These are phyloP conservation scores for Leucocoprinus sp. DNA, from an alignment of 768 basidiomycete genomes.

Conservation along the genomic window DNA sequence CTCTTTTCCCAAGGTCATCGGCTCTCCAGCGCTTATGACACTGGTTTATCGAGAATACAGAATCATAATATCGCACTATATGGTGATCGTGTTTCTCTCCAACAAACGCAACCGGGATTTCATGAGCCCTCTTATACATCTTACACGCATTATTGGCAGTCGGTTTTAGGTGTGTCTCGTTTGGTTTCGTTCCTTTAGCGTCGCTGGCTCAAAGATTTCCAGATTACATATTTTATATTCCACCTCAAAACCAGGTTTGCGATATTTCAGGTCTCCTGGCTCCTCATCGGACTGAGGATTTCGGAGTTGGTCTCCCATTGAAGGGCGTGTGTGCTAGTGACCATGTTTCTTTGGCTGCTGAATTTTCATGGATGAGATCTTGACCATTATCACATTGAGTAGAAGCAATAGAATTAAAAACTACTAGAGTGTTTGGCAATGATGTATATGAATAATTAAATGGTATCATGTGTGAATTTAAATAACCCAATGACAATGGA, in stretches of 20 bases:
- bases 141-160: slow-evolving; percentile 82
- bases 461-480: not conserved
- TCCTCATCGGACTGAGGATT: slow-evolving; percentile 48
- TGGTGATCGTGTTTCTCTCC: slow-evolving; percentile 37
- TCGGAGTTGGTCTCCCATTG: slow-evolving; percentile 73
- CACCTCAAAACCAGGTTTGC: slow-evolving; percentile 28
- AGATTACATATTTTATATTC: slow-evolving; percentile 89
- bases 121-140: slow-evolving; percentile 83
- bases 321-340: slow-evolving; percentile 78
- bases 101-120: slow-evolving; percentile 39
- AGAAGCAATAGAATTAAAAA: slow-evolving; percentile 6
- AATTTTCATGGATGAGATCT: slow-evolving; percentile 33
- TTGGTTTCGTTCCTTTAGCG: not conserved
- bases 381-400: slow-evolving; percentile 9
- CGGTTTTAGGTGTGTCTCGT: slow-evolving; percentile 56
- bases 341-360: slow-evolving; percentile 72
- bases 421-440: slow-evolving; percentile 5
- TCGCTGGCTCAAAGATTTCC: slow-evolving; percentile 1
- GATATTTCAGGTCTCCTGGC: slow-evolving; percentile 47
- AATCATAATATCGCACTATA: slow-evolving; percentile 32
- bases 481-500: not conserved
- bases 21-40: slow-evolving; percentile 65
- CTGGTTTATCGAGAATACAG: slow-evolving; percentile 29
- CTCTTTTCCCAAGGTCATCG: slow-evolving; percentile 32
- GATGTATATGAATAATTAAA: not conserved